Evolutionary conservation across 176 grass and related monocot genomes (phyloP), one percentile per base, ranked within the genome.

Genomic region (Hyparrhenia diplandra): DNA sequence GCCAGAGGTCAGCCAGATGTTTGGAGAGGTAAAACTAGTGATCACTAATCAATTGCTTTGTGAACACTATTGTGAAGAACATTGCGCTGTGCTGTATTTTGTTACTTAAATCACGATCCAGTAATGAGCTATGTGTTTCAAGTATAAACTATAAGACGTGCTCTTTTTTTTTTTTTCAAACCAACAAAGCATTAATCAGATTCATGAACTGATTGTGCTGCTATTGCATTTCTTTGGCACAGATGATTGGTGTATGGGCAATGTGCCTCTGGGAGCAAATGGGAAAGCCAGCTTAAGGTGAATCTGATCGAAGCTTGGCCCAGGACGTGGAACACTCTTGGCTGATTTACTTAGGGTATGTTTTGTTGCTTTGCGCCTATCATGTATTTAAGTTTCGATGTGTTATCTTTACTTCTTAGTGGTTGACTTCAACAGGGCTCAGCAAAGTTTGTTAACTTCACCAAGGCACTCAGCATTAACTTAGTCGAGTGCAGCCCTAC

Each of bases 251-350:
- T 37, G 90, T 98, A 16, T 98, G 96, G 92, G 84, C 83, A 8
- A 89, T 94, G 92, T 95, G 88, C 80, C 87, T 98, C 18, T 98
- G 92, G 92, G 88, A 98, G 82, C 92, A 98, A 89, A 93, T 98
- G 90, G 96, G 88, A 21, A 76, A 82, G 66, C 92, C 96, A 32
- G 78, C 84, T 45, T 45, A 91, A 86, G 60, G 90, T 98, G 39
- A 98, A 98, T 86, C 79, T 98, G 73, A 87, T 95, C 35, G 96
- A 98, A 84, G n/a, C 96, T 98, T 79, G 96, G 92, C 60, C 96
- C 88, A 61, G 96, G 92, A 29, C 84, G 96, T 32, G 96, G 92
- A 78, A 98, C 96, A 18, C 90, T 95, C 54, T 86, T 95, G 82
- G 90, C 85, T 34, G 96, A 98, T 89, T 86, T 98, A 77, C 90